These are phyloP conservation scores for Moniliella sp. DNA, from an alignment of 1,284 basidiomycete species.

Conservation along the genomic window DNA sequence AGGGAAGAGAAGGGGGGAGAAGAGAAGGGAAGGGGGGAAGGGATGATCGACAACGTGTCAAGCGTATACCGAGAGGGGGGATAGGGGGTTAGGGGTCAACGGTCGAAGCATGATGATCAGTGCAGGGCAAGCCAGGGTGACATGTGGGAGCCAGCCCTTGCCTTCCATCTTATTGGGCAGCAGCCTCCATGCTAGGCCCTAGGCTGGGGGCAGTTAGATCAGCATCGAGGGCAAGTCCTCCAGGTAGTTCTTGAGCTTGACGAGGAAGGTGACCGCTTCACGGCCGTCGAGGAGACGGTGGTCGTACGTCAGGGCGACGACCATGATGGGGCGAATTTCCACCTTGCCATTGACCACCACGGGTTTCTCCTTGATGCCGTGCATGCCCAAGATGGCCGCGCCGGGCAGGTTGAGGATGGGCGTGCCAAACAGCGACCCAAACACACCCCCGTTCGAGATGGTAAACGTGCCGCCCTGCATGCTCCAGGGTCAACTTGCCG, in stretches of 20 bases:
- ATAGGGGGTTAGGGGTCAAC: no score
- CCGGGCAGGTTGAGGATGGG: slow-evolving; percentile 86
- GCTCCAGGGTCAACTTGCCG: slow-evolving; percentile 72
- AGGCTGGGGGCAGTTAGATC: no score
- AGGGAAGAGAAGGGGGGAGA: no score
- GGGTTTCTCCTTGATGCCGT: slow-evolving; percentile 77
- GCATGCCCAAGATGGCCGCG: slow-evolving; percentile 83
- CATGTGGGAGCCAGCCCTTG: no score
- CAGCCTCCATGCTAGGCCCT: no score
- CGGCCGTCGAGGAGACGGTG: slow-evolving; percentile 84
- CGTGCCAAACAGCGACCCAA: slow-evolving; percentile 85
- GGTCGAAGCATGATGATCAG: no score
- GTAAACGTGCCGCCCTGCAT: slow-evolving; percentile 86
- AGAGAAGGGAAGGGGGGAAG: no score
- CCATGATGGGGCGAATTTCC: slow-evolving; percentile 4
- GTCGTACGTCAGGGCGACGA: slow-evolving; percentile 71
- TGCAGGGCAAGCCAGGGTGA: no score
- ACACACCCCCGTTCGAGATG: slow-evolving; percentile 96
- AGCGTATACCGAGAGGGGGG: no score
- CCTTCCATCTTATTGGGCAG: no score
- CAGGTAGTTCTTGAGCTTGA: slow-evolving; percentile 40
- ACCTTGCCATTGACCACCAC: slow-evolving; percentile 49
- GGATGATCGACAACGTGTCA: no score
- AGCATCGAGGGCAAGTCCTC: slow-evolving; percentile 31
- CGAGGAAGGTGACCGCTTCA: slow-evolving; percentile 91